Evolutionary conservation across 352 stramenopile genomes (phyloP).

Genomic region (Phytophthora quininea): DNA sequence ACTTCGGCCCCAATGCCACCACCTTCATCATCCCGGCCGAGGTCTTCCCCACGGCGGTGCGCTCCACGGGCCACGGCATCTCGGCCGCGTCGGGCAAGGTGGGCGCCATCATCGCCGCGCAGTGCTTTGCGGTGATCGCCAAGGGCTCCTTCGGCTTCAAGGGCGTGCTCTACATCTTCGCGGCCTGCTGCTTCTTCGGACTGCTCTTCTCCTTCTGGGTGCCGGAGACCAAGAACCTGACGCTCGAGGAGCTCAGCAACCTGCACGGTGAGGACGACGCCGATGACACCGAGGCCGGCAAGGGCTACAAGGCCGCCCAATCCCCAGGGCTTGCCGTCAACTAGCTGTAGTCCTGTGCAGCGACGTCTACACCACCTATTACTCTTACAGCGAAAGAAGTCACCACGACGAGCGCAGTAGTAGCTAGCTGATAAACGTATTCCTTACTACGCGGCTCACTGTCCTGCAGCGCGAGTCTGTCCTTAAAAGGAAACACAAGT

Average conservation of each 20-base stretch:
- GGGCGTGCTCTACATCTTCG: constrained; percentile 54
- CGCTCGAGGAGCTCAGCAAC: constrained; percentile 50
- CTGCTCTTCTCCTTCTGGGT: constrained; percentile 59
- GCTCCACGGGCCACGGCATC: constrained; percentile 85
- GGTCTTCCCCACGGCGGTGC: constrained; percentile 82
- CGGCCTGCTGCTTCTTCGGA: constrained; percentile 51
- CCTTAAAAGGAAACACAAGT: no score
- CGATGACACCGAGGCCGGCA: constrained; percentile 9
- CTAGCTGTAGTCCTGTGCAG: neutral
- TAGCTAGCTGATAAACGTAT: no score
- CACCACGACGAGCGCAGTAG: no score
- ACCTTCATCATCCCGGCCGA: constrained; percentile 90
- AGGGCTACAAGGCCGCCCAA: constrained; percentile 16
- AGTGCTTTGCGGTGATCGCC: constrained; percentile 53
- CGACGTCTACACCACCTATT: neutral
- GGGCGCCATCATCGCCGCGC: constrained; percentile 61
- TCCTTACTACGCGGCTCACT: no score
- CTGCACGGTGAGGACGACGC: constrained; percentile 14
- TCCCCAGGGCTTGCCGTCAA: constrained; percentile 6
- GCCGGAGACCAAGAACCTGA: constrained; percentile 57
- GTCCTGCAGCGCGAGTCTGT: no score
- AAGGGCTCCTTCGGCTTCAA: constrained; percentile 52
- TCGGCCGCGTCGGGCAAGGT: constrained; percentile 76
- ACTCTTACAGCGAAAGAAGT: no score
- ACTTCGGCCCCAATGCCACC: constrained; percentile 78